Base-by-base conservation (phyloP, 225 moss, liverwort and hornwort species). In the Physcomitrium patens region DNA sequence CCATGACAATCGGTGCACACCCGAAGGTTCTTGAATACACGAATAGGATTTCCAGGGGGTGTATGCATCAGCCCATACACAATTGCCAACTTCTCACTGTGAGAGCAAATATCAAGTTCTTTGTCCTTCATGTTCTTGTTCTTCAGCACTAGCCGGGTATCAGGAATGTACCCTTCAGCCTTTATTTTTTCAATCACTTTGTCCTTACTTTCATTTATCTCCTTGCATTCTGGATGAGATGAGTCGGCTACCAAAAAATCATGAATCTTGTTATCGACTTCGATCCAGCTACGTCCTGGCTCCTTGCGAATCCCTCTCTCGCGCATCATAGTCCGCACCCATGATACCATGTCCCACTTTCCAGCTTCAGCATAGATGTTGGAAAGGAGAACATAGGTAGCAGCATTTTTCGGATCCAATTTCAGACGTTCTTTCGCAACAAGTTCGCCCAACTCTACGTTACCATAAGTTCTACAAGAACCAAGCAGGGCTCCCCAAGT, bases 241-340 rank as follows among this genome's bases (percentile, higher is more conserved):
- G n/a, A 65, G 46, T 75, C 66, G 17, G 51, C 66, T 42, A 31
- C 66, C 12, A 75, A 20, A 28, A 75, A 75, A 0, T 52, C 2
- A 67, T 67, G 66, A 13, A 75, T 18, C 54, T 45, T 28, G 20
- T 31, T 67, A 22, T 75, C 57, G 56, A 75, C 75, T 45, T 47
- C 24, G 24, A 24, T 31, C 64, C 64, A 74, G 9, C 54, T 65
- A 23, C 74, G 16, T 26, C 47, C 74, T 9, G 43, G 51, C 27
- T 65, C 37, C 43, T 64, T 65, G 10, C 15, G 20, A 9, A 74
- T 10, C 1, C 64, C 74, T 74, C 41, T 64, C 31, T 65, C 53
- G 42, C 17, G 53, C 74, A 64, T 44, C 64, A 23, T 43, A 5
- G n/a, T 63, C 48, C 64, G 52, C 19, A 74, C 53, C 37, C 9